Conservation (phyloP, 2,329 filamentous ascomycete genomes). For the Beauveria asiatica region DNA sequence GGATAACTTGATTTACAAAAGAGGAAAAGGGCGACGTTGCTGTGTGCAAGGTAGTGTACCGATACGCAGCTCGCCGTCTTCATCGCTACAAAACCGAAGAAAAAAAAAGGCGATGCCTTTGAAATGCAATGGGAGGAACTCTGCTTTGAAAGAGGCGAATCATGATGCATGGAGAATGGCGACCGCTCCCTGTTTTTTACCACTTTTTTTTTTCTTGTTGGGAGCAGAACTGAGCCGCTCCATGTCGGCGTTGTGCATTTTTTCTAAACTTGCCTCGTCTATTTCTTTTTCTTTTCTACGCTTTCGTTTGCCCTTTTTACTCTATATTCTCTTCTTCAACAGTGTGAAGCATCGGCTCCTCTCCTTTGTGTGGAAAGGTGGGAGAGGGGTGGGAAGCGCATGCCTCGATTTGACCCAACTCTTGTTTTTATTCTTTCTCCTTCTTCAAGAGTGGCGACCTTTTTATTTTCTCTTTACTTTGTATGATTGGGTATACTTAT, state of each 20-base stretch:
- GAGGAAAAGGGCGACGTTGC: neutral
- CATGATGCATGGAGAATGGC: conserved; percentile 1
- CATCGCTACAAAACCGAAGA: neutral
- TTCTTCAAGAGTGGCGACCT: neutral
- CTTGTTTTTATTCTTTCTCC: neutral
- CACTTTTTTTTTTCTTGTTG: conserved; percentile 10
- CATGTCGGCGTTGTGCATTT: conserved; percentile 7
- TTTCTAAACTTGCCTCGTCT: neutral
- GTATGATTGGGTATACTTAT: conserved; percentile 8
- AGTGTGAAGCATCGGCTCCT: neutral
- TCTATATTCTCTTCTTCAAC: neutral
- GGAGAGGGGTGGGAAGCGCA: neutral
- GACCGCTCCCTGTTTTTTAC: conserved; percentile 1
- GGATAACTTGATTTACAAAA: neutral
- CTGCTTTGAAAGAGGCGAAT: neutral
- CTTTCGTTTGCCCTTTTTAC: neutral
- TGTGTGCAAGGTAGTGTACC: conserved; percentile 11
- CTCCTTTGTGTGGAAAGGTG: neutral
- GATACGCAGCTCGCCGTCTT: neutral
- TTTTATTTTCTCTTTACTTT: neutral
- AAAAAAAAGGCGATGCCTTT: neutral
- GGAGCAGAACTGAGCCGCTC: conserved; percentile 3
- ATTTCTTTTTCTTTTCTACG: neutral
- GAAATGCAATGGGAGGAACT: neutral
- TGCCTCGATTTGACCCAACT: neutral